These are phyloP conservation scores for Quercus suber DNA, from an alignment of 306 rosid species.

Conservation along the genomic window DNA sequence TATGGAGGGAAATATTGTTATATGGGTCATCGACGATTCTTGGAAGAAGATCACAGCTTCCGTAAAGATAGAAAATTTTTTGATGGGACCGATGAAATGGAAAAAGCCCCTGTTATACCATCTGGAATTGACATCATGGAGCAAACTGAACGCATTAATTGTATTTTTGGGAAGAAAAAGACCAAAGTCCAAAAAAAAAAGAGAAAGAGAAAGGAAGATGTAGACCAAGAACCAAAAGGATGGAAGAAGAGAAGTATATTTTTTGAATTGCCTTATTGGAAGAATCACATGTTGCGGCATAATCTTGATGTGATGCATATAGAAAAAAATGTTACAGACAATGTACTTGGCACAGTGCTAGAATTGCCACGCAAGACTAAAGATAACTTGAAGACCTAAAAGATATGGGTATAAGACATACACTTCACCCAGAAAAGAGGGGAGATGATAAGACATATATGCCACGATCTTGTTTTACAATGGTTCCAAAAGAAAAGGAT, in stretches of 20 bases:
- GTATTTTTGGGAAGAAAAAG: background rate
- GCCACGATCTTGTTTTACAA: background rate
- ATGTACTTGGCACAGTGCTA: background rate
- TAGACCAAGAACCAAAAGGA: background rate
- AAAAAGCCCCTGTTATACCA: no score
- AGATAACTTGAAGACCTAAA: background rate
- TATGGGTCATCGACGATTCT: background rate
- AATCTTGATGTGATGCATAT: background rate
- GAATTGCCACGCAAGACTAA: background rate
- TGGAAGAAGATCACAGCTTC: background rate
- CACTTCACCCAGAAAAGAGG: background rate
- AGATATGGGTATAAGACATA: background rate
- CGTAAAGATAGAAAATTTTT: background rate
- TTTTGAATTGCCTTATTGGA: background rate
- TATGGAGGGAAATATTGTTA: background rate
- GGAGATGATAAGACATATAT: background rate
- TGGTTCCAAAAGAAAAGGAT: background rate
- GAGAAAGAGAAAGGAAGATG: background rate
- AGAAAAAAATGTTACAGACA: background rate
- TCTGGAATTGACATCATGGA: background rate
- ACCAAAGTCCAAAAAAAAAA: no score
- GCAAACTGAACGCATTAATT: background rate
- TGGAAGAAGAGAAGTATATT: background rate
- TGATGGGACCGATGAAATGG: no score
- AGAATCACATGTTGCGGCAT: background rate